Base-by-base conservation (phyloP, 495 filamentous ascomycete genomes). In the Penicillium bovifimosum region DNA sequence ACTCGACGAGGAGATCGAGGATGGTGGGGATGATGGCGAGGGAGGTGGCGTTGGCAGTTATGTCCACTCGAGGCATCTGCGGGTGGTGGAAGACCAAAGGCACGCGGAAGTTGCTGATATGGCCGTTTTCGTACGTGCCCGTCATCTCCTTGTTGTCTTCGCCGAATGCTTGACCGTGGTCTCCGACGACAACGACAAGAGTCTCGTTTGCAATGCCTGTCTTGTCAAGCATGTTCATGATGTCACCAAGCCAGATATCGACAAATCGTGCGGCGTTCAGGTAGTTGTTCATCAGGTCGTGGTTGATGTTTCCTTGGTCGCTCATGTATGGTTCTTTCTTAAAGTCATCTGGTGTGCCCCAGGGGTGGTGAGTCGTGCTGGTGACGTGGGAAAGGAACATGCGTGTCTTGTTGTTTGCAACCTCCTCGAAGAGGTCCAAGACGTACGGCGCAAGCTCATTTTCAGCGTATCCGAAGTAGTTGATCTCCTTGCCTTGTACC, bases 151-250 rank as follows among this genome's bases (percentile, higher is more conserved):
- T 63, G 49, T 64, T 58, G 44, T 73, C 68, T 52, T 74, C 70
- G 20, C 59, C 64, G 46, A 75, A 73, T 6, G 71, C 65, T 51
- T 71, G 67, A 17, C 72, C 72, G 39, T 74, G 71, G 39, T 72
- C 75, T 40, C 77, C 77, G 8, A 77, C 70, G 50, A 79, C 63
- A 11, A 77, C 75, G 4, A 80, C 58, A 18, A 80, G 59, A 2
- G 77, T 80, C 53, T 76, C 69, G 38, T 79, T 66, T 10, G 68
- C 68, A n/a, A 79, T 68, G 13, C 69, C 74, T n/a, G 70, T 61
- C 17, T 78, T 68, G 24, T 77, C 66, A 7, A 80, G 62, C 40
- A 78, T 67, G 3, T 63, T 60, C 55, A 79, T 48, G 26, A 77
- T 67, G 26, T 74, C 68, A 6, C 60, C 61, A 5, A 80, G 57